These are phyloP conservation scores for Xylariaceae sp. DNA, from an alignment of 2,329 filamentous ascomycete species.

Conservation along the genomic window DNA sequence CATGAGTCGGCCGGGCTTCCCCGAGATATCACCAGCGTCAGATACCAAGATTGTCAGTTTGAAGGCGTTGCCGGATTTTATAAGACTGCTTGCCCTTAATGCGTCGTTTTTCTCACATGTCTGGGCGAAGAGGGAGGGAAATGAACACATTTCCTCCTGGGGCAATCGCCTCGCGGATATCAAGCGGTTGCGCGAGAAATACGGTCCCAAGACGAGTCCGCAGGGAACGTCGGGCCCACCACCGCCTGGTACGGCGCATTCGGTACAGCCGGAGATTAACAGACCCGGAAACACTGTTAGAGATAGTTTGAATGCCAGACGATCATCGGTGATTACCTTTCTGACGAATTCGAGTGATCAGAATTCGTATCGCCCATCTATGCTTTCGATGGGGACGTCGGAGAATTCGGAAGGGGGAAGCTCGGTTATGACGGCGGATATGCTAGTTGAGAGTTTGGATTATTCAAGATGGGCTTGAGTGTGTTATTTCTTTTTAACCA, in stretches of 20 bases:
- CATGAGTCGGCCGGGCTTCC: constrained; percentile 81
- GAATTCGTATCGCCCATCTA: constrained; percentile 53
- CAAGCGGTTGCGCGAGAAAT: constrained; percentile 68
- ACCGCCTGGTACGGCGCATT: constrained; percentile 31
- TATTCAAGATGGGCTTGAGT: constrained; percentile 45
- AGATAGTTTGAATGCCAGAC: constrained; percentile 49
- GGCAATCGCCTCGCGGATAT: constrained; percentile 81
- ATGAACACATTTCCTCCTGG: constrained; percentile 86
- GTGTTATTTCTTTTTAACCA: no score
- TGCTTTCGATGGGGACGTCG: constrained; percentile 48
- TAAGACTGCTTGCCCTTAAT: constrained; percentile 84
- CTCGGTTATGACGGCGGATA: constrained; percentile 31
- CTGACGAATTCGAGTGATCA: constrained; percentile 53
- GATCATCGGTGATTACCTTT: constrained; percentile 61
- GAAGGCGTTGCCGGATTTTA: constrained; percentile 74
- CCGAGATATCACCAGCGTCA: constrained; percentile 82
- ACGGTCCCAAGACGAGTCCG: constrained; percentile 40
- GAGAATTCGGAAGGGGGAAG: constrained; percentile 48
- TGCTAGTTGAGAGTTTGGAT: constrained; percentile 43
- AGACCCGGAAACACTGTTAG: constrained; percentile 47
- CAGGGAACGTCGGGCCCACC: constrained; percentile 26
- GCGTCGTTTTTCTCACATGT: constrained; percentile 89
- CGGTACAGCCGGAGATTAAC: constrained; percentile 31
- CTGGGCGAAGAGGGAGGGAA: constrained; percentile 72
- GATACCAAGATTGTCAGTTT: constrained; percentile 85